Conservation (phyloP, 331 rosid genomes). For the Cydonia oblonga region DNA sequence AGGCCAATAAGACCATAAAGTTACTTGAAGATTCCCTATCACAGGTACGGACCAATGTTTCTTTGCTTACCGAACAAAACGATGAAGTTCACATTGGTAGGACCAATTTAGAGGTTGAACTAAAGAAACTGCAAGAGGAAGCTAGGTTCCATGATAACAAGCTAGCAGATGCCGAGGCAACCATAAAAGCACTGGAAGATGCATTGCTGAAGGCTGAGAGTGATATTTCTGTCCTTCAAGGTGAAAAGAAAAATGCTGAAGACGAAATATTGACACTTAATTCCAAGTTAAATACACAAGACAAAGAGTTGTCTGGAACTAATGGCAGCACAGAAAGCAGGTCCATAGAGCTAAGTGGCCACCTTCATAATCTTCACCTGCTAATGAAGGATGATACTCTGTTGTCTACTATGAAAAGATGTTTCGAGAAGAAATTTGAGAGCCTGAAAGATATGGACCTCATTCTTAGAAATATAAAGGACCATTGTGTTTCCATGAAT, state of each 20-base stretch:
- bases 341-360: conserved; percentile 42
- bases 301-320: conserved; percentile 59
- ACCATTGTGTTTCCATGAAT: conserved; percentile 27
- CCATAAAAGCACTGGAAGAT: conserved; percentile 52
- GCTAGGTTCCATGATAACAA: conserved; percentile 36
- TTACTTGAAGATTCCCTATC: conserved; percentile 52
- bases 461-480: conserved; percentile 44
- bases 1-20: conserved; percentile 51
- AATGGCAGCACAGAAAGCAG: conserved; percentile 46
- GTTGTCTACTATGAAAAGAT: conserved; percentile 34
- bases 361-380: conserved; percentile 55
- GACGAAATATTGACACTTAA: conserved; percentile 52
- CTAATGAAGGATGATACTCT: conserved; percentile 53
- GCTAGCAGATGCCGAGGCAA: conserved; percentile 37
- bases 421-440: conserved; percentile 55
- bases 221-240: conserved; percentile 44
- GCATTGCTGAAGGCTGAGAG: conserved; percentile 49
- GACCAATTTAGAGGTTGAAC: conserved; percentile 53
- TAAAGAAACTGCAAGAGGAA: conserved; percentile 65
- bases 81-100: conserved; percentile 41
- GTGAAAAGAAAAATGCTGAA: conserved; percentile 49
- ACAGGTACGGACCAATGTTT: conserved; percentile 33
- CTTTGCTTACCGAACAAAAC: conserved; percentile 49
- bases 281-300: conserved; percentile 55
- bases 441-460: conserved; percentile 45